These are phyloP conservation scores for Arctium lappa DNA, from an alignment of 129 eudicot genomes.

Conservation along the genomic window DNA sequence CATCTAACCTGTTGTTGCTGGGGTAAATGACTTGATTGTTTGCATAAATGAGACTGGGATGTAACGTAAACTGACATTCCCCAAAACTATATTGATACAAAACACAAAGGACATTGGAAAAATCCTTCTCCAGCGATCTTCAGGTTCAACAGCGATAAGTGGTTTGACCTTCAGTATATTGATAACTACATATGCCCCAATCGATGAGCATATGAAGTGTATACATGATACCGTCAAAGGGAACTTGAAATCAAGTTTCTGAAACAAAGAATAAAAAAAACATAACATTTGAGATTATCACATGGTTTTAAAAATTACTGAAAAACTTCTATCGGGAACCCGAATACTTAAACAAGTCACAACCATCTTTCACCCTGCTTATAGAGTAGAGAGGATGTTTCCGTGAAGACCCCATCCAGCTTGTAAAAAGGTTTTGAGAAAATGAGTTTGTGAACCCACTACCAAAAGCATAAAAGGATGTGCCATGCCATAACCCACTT, in stretches of 20 bases:
- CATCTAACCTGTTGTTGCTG: slow-evolving; percentile 91
- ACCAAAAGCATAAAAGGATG: too few relatives aligned
- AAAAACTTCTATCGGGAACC: background rate
- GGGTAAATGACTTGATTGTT: slow-evolving; percentile 96
- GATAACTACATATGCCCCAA: slow-evolving; percentile 86
- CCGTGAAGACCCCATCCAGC: background rate
- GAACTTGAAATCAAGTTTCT: slow-evolving; percentile 94
- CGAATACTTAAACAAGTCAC: too few relatives aligned
- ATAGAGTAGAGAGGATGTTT: background rate
- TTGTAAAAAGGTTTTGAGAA: background rate
- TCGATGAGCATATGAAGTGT: slow-evolving; percentile 89
- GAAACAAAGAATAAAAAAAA: slow-evolving; percentile 14
- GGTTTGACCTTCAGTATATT: slow-evolving; percentile 82
- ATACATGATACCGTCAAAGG: slow-evolving; percentile 89
- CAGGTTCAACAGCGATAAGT: slow-evolving; percentile 77
- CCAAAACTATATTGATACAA: slow-evolving; percentile 88
- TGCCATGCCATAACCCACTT: background rate
- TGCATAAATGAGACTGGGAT: slow-evolving; percentile 98
- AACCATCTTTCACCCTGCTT: too few relatives aligned
- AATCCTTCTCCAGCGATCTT: slow-evolving; percentile 96
- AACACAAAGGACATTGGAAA: slow-evolving; percentile 98
- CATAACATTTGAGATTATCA: background rate
- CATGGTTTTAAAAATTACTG: background rate
- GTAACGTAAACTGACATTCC: slow-evolving; percentile 94
- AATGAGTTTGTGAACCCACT: background rate